Conservation (phyloP, 2,329 filamentous ascomycete species). For the Macrophomina pseudophaseolina region DNA sequence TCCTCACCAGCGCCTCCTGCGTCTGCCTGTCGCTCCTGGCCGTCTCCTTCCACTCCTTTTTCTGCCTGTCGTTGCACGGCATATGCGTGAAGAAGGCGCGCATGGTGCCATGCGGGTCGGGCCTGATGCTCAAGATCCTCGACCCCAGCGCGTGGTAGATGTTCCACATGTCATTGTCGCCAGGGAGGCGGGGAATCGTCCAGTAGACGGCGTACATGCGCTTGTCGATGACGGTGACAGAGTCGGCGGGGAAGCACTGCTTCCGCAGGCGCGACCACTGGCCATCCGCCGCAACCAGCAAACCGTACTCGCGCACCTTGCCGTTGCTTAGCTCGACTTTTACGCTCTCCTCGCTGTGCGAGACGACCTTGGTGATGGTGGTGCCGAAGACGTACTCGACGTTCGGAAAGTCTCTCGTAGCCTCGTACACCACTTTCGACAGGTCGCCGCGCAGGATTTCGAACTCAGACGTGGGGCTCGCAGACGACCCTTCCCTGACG, state of each 20-base stretch:
- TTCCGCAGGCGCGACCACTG: conserved; percentile 29
- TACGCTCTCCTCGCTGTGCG: conserved; percentile 16
- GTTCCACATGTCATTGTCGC: conserved; percentile 29
- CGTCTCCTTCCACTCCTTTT: conserved; percentile 25
- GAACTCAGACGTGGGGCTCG: conserved; percentile 53
- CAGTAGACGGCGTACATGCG: conserved; percentile 28
- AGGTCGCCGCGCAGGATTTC: conserved; percentile 64
- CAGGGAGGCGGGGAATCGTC: conserved; percentile 25
- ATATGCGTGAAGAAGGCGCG: conserved; percentile 29
- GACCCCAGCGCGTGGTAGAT: conserved; percentile 25
- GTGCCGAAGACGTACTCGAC: conserved; percentile 33
- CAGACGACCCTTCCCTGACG: not conserved
- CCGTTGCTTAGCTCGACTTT: conserved; percentile 13
- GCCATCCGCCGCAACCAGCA: conserved; percentile 13
- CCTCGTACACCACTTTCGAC: conserved; percentile 49
- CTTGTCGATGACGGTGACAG: conserved; percentile 23
- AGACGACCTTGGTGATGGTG: conserved; percentile 28
- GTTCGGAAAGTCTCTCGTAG: conserved; percentile 29
- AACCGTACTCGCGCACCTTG: not conserved
- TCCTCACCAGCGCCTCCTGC: conserved; percentile 26
- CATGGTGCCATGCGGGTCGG: conserved; percentile 36
- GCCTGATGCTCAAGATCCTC: conserved; percentile 32
- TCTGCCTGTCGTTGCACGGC: conserved; percentile 25
- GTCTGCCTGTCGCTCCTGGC: conserved; percentile 17
- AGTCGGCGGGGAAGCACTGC: conserved; percentile 26